Evolutionary conservation across 2,329 filamentous ascomycete genomes (phyloP), one percentile per base, ranked within the genome.

Genomic region (Trichoderma polysporum): DNA sequence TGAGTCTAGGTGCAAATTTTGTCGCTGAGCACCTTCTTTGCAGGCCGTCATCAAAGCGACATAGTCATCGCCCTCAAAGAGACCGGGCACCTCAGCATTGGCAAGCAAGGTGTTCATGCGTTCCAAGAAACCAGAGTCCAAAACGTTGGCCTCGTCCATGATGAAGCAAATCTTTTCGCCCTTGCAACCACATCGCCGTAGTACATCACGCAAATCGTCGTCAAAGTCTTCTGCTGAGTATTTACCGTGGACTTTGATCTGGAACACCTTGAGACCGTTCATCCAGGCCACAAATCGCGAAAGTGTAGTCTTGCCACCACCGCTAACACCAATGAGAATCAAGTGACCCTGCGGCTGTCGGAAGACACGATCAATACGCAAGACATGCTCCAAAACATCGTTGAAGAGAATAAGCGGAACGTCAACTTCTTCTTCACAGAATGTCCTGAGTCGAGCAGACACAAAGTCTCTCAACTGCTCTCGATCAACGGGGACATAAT

Each of bases 151-250:
- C 81, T 99, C 95, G 77, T 99, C 95, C 94, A 99, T 98, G 82
- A 99, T 97, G 84, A 99, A 99, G 81, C 96, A 99, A 57, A 99
- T 97, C 84, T 98, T 98, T 78, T 99, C 95, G 39, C 95, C 95
- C 83, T 97, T 97, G 83, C 94, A 98, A 70, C 95, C 95, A 73
- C 93, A 96, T 66, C 95, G 88, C 53, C 95, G 90, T 47, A 99
- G 87, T 9, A 99, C 95, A 76, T 94, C 94, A 71, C 96, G 88
- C 39, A 99, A 83, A 78, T 99, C 95, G 67, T 99, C 96, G 76
- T 99, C 95, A 76, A 99, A 99, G 80, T 99, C 95, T 76, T 98
- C 95, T 1, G 92, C 92, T 17, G 95, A 97, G 80, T 99, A 99
- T 77, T 94, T 97, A 71, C 95, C 95, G 75, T 99, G 95, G 0